Evolutionary conservation across 2,329 filamentous ascomycete species (phyloP), one percentile per base, ranked within the genome.

Genomic region (Nannizziopsis arthrosporioides): DNA sequence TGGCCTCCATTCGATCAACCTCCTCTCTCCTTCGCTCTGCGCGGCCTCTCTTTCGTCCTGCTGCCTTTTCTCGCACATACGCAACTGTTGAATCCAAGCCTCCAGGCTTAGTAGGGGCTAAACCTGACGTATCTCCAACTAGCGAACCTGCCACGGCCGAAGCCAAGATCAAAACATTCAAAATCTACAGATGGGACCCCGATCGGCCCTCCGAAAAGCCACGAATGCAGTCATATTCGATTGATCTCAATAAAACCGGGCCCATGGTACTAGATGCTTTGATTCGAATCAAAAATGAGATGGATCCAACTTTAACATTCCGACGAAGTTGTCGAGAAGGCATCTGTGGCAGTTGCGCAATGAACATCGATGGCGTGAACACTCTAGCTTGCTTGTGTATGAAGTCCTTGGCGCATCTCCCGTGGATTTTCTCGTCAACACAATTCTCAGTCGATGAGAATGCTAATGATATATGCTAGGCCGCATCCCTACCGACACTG

Each of bases 281-380:
- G 61, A 92, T 98, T 68, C 78, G 90, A 61, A 95, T 98, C 73
- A 98, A 98, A 84, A 98, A 98, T 70, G 92, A 98, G 78, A 71
- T 94, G 55, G 92, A 98, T 69, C 88, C 92, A 44, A 96, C 92
- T 40, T 72, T 98, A 62, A 96, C 92, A 47, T 98, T 98, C 77
- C 80, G 92, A 66, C 74, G 92, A 68, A 93, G 85, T 69, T 98
- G 92, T 74, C 78, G 92, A 72, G 92, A 98, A 78, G 92, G 92
- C 59, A 98, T 98, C 63, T 98, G 92, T 66, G 92, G 92, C 58
- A 94, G 86, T 70, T 98, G 92, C 68, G 92, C 92, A 57, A 98
- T 98, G 92, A 98, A 98, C 77, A 96, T 98, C 68, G 93, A 96
- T 68, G 92, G 92, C 68, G 85, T 93, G 63, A 98, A 98, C 75